phyloP scores from a whole-genome alignment of 1,139 yeast species.

The Arxiozyma telluris region DNA sequence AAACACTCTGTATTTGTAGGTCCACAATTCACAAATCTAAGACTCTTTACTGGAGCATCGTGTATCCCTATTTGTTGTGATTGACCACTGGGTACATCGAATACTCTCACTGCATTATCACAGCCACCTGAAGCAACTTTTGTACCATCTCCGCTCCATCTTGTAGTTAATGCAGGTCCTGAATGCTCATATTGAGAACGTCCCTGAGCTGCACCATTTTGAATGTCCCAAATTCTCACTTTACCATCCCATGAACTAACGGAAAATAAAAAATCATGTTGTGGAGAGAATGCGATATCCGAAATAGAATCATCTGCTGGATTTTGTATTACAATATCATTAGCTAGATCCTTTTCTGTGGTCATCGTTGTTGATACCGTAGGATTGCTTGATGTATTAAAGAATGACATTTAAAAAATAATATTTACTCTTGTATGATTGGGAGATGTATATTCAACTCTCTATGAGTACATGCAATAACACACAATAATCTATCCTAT shows the following conservation, averaged over 20 bases:
- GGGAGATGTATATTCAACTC: not conserved
- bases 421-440: too few species aligned
- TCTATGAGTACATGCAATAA: not conserved
- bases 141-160: constrained; percentile 83
- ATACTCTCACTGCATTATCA: constrained; percentile 79
- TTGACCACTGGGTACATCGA: constrained; percentile 77
- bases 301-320: constrained; percentile 90
- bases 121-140: constrained; percentile 88
- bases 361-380: constrained; percentile 37
- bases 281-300: constrained; percentile 90
- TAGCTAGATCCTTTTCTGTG: constrained; percentile 60
- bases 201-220: constrained; percentile 61
- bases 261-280: constrained; percentile 63
- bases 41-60: constrained; percentile 68
- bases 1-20: constrained; percentile 74
- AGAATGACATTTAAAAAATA: constrained; percentile 21
- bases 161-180: constrained; percentile 74
- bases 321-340: constrained; percentile 68
- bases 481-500: not conserved
- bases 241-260: constrained; percentile 94
- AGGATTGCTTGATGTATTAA: constrained; percentile 15
- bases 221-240: constrained; percentile 85
- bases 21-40: constrained; percentile 75
- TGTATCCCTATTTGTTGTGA: constrained; percentile 79
- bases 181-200: constrained; percentile 85